These are phyloP conservation scores for Polytrichum formosum DNA, from an alignment of 225 moss, liverwort and hornwort genomes.

Conservation along the genomic window DNA sequence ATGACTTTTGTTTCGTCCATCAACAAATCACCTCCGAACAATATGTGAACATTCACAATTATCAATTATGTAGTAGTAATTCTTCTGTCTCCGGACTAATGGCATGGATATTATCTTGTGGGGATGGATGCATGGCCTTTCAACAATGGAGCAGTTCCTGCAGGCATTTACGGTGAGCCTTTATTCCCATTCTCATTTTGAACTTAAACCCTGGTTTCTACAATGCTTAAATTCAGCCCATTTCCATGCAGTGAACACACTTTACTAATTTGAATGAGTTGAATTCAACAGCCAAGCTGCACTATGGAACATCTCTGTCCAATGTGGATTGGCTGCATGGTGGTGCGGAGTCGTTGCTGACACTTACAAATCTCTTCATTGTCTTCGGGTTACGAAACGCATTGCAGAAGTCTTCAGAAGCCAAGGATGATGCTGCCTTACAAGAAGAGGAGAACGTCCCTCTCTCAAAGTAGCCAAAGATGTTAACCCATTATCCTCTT, in stretches of 20 bases:
- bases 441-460: conserved; percentile 67
- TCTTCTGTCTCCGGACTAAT: too few species aligned
- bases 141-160: conserved; percentile 69
- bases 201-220: background rate
- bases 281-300: conserved; percentile 78
- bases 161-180: conserved; percentile 91
- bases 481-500: too few species aligned
- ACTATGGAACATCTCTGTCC: conserved; percentile 93
- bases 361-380: conserved; percentile 93
- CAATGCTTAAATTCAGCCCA: background rate
- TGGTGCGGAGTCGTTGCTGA: conserved; percentile 90
- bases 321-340: conserved; percentile 99
- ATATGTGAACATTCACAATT: too few species aligned
- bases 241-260: background rate
- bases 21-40: too few species aligned
- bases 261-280: conserved; percentile 4
- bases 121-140: too few species aligned
- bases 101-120: too few species aligned
- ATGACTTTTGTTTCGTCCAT: too few species aligned
- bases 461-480: conserved; percentile 26
- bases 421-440: conserved; percentile 20
- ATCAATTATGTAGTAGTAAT: too few species aligned
- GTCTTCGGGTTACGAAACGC: conserved; percentile 83
- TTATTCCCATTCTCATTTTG: background rate
- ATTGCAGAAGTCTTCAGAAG: conserved; percentile 47